phyloP scores from a whole-genome alignment of 2,329 filamentous ascomycete genomes.

The Fusarium verrucosum region DNA sequence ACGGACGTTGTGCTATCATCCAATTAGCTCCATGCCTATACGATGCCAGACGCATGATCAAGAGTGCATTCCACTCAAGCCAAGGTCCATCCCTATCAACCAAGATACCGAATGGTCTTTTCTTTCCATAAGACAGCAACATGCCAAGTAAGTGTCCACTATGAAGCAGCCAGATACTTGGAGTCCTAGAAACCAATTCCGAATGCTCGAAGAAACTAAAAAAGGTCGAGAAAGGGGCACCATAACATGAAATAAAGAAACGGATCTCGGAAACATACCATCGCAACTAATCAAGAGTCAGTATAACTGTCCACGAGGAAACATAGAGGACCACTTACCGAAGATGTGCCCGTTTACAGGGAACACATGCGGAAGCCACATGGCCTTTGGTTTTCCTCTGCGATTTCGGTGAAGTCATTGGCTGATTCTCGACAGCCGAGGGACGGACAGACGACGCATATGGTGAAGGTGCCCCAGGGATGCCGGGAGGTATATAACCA shows the following conservation, averaged over 20 bases:
- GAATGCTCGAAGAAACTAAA: neutral
- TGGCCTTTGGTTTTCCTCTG: slow-evolving; percentile 80
- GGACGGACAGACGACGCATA: slow-evolving; percentile 47
- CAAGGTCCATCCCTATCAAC: neutral
- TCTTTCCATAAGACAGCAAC: neutral
- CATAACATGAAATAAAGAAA: slow-evolving; percentile 5
- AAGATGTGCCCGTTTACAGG: slow-evolving; percentile 85
- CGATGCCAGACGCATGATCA: neutral
- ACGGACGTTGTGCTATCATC: slow-evolving; percentile 74
- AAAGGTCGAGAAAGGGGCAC: neutral
- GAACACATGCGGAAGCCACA: slow-evolving; percentile 85
- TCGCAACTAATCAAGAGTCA: slow-evolving; percentile 61
- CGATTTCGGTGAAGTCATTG: slow-evolving; percentile 66
- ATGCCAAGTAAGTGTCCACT: neutral
- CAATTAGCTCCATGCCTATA: slow-evolving; percentile 45
- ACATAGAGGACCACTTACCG: slow-evolving; percentile 56
- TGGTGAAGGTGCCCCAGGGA: slow-evolving; percentile 25
- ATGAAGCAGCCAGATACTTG: neutral
- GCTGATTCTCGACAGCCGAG: slow-evolving; percentile 55
- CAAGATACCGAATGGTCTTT: neutral
- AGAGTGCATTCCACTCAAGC: neutral
- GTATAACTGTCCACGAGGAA: neutral
- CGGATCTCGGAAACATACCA: slow-evolving; percentile 60
- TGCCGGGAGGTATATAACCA: slow-evolving; percentile 36
- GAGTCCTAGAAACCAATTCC: neutral